Percentiles rank a stretch among this genome's conserved stretches.
These are phyloP conservation scores for Neurospora intermedia DNA, from an alignment of 495 filamentous ascomycete genomes.

Conservation along the genomic window DNA sequence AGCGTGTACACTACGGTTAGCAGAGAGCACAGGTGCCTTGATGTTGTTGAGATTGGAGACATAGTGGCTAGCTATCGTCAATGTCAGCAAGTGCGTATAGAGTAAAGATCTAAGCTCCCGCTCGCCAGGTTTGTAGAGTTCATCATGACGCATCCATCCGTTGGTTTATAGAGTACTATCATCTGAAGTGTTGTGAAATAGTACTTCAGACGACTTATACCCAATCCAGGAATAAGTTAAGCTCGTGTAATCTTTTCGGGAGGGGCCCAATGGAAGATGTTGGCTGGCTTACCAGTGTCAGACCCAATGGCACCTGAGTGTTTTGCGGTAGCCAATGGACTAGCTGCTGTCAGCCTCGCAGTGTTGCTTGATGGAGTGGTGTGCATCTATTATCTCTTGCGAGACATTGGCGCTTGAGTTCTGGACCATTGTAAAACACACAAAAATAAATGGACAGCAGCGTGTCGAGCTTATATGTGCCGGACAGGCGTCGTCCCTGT, in stretches of 20 bases:
- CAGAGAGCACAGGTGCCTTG: background rate
- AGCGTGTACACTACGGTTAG: background rate
- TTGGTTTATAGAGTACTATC: background rate
- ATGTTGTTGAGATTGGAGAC: background rate
- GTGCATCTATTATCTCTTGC: background rate
- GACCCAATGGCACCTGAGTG: background rate
- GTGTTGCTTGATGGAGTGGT: background rate
- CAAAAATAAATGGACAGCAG: background rate
- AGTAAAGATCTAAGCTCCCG: background rate
- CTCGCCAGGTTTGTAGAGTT: background rate
- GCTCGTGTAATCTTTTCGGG: background rate
- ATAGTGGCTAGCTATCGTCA: background rate
- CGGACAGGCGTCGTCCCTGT: background rate
- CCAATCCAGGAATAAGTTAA: constrained; percentile 12
- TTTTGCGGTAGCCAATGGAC: background rate
- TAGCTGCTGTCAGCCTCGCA: background rate
- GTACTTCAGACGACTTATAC: background rate
- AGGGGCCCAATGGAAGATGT: background rate
- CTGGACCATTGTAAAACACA: background rate
- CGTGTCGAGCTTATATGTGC: background rate
- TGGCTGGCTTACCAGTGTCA: background rate
- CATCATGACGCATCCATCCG: background rate
- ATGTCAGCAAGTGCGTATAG: background rate
- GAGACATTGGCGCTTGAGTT: background rate
- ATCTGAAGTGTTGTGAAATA: background rate